These are phyloP conservation scores for Aspergillus sp. DNA, from an alignment of 2,329 filamentous ascomycete genomes.

Conservation along the genomic window DNA sequence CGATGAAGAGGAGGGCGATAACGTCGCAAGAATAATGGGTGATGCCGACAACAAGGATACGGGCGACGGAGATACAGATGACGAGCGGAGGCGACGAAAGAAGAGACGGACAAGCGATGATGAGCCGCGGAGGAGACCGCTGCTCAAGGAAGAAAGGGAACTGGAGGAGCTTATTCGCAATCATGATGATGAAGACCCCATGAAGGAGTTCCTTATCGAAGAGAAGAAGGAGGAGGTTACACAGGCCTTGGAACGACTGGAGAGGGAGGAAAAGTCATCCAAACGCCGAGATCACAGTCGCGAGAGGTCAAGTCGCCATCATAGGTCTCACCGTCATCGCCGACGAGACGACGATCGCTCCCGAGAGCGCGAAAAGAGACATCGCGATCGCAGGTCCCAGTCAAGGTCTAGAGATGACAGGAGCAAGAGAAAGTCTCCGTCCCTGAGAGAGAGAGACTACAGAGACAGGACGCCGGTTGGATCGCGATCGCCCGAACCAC, in stretches of 20 bases:
- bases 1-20: slow-evolving; percentile 54
- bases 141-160: slow-evolving; percentile 79
- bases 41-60: slow-evolving; percentile 32
- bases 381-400: slow-evolving; percentile 26
- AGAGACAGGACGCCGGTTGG: slow-evolving; percentile 25
- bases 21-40: slow-evolving; percentile 51
- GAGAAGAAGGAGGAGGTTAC: slow-evolving; percentile 89
- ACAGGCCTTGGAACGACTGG: slow-evolving; percentile 57
- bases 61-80: slow-evolving; percentile 36
- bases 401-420: slow-evolving; percentile 24
- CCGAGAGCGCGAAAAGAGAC: slow-evolving; percentile 29
- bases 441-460: slow-evolving; percentile 26
- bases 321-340: slow-evolving; percentile 44
- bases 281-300: slow-evolving; percentile 30
- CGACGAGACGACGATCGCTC: slow-evolving; percentile 28
- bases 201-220: slow-evolving; percentile 87
- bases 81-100: slow-evolving; percentile 32
- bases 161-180: slow-evolving; percentile 70
- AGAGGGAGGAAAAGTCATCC: slow-evolving; percentile 48
- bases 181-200: slow-evolving; percentile 93
- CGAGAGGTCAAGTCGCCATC: slow-evolving; percentile 43
- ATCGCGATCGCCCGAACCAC: slow-evolving; percentile 29
- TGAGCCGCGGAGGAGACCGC: slow-evolving; percentile 51
- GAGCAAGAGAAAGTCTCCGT: slow-evolving; percentile 21
- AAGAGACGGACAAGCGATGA: slow-evolving; percentile 39